Base-by-base conservation (phyloP, 2,329 filamentous ascomycete genomes). In the Hypoxylon sp. region DNA sequence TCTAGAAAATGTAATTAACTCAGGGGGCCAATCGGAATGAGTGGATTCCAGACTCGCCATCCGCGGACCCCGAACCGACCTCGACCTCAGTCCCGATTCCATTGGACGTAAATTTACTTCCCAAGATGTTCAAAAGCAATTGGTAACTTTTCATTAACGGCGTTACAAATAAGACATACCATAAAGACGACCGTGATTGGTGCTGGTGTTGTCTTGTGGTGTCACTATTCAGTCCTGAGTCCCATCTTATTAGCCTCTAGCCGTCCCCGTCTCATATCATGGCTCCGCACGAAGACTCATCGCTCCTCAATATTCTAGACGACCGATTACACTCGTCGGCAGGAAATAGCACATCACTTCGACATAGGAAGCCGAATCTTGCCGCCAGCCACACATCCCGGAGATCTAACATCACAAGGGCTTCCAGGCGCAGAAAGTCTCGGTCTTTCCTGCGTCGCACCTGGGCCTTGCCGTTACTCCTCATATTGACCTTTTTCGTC, bases 401-500 rank as follows among this genome's bases (percentile, higher is more conserved):
- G 49, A 36, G 21, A 21, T 34, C 21, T 11, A 36, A 43, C 32
- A 43, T 14, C 13, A 63, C 17, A 34, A 63, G n/a, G 23, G 11
- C 32, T 25, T 43, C 30, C 34, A 63, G 43, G 25, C 66, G 60
- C 19, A 67, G 52, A 46, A 67, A 61, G 45, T 5, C 38, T 43
- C 60, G 50, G 14, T 60, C 55, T 61, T 61, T 69, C 32, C 61
- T 61, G 5, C 52, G 55, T 34, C 68, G 61, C 38, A 77, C 77
- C 38, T 82, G 80, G 78, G 71, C 74, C 10, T 70, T 77, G 6
- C 91, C 91, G 14, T 82, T 93, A 43, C 73, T 89, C 45, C 78
- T 91, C 55, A 76, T 88, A 59, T 68, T 85, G 23, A 74, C 85
- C 65, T 79, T 90, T 70, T 76, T 90, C 51, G 79, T 81, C 36